Conservation (phyloP, 2,329 filamentous ascomycete species). For the Myriosclerotinia duriaeana region DNA sequence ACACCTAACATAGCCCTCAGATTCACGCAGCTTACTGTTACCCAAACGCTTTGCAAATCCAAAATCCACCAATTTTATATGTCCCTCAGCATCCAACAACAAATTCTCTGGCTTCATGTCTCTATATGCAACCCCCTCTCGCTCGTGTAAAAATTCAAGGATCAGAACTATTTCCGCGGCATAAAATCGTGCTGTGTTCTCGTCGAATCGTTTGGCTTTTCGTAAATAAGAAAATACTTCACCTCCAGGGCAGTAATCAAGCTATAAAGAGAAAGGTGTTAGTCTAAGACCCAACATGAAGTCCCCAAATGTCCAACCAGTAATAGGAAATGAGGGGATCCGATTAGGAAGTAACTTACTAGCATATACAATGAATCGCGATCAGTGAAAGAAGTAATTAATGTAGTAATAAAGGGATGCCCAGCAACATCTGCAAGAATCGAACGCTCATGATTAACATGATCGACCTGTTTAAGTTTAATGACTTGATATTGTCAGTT, state of each 20-base stretch:
- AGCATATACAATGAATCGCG: constrained; percentile 78
- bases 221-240: constrained; percentile 83
- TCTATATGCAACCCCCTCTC: constrained; percentile 75
- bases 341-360: constrained; percentile 42
- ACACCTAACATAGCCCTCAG: not conserved
- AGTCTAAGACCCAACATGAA: not conserved
- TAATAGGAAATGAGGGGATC: not conserved
- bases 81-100: constrained; percentile 71
- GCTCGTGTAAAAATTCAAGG: constrained; percentile 76
- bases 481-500: constrained; percentile 54
- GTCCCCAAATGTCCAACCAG: not conserved
- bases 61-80: constrained; percentile 82
- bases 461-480: constrained; percentile 81
- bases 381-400: constrained; percentile 78
- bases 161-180: constrained; percentile 81
- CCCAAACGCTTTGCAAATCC: constrained; percentile 80
- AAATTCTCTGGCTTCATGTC: constrained; percentile 84
- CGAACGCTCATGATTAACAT: constrained; percentile 79
- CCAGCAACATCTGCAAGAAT: constrained; percentile 75
- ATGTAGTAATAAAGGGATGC: constrained; percentile 79
- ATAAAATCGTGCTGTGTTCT: constrained; percentile 76
- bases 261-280: constrained; percentile 37
- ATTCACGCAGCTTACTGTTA: constrained; percentile 45
- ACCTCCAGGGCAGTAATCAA: constrained; percentile 80
- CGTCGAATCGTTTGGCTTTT: constrained; percentile 75